Conservation (phyloP, 768 basidiomycete species). For the Boletus edulis region DNA sequence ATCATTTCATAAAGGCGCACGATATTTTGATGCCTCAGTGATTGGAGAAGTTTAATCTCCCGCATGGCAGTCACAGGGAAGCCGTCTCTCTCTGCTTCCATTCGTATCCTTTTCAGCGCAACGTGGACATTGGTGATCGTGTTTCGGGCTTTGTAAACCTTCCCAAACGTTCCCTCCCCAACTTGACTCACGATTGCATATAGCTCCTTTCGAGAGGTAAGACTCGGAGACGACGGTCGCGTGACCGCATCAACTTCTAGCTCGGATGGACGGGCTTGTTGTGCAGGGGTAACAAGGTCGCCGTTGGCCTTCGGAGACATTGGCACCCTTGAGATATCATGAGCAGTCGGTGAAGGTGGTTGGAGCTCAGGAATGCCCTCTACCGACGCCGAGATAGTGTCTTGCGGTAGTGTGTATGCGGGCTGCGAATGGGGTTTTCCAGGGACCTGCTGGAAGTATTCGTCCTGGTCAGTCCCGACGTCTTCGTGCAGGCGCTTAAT, state of each 20-base stretch:
- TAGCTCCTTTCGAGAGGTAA: constrained; percentile 46
- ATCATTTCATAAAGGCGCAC: constrained; percentile 96
- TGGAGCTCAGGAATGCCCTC: constrained; percentile 11
- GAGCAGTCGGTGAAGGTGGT: constrained; percentile 16
- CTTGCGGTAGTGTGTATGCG: constrained; percentile 6
- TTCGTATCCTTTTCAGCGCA: constrained; percentile 93
- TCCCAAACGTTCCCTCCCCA: constrained; percentile 98
- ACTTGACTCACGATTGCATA: constrained; percentile 92
- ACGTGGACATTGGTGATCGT: constrained; percentile 72
- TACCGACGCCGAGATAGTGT: constrained; percentile 3
- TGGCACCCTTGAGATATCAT: constrained; percentile 19
- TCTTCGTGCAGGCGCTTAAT: constrained; percentile 28
- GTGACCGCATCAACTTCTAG: constrained; percentile 23
- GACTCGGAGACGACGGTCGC: constrained; percentile 28
- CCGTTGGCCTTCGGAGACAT: constrained; percentile 27
- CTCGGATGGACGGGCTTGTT: constrained; percentile 20
- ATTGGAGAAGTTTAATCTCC: constrained; percentile 96
- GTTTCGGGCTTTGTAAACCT: constrained; percentile 95
- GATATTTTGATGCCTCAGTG: constrained; percentile 85
- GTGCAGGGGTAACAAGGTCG: constrained; percentile 19
- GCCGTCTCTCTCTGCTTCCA: constrained; percentile 97
- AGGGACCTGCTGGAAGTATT: constrained; percentile 3
- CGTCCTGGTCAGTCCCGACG: constrained; percentile 18
- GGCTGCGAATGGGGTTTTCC: constrained; percentile 3
- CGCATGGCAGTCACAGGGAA: constrained; percentile 99